Evolutionary conservation across 2,329 filamentous ascomycete species (phyloP).

Genomic region (Dothideomycetidae sp.): DNA sequence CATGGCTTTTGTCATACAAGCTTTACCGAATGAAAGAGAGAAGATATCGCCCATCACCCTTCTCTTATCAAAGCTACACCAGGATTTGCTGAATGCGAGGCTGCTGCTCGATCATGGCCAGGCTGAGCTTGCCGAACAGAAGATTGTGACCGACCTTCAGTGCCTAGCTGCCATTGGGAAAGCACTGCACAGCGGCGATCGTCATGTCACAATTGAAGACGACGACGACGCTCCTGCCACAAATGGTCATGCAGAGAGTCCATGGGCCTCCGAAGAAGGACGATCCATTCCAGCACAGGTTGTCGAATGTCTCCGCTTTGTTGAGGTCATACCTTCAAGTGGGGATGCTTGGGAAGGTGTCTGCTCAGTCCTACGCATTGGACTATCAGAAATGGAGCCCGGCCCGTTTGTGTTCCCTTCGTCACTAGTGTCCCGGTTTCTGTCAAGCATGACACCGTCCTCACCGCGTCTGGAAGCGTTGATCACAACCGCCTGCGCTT

Average conservation of each 20-base stretch:
- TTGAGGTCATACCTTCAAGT: constrained; percentile 42
- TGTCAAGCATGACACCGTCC: constrained; percentile 37
- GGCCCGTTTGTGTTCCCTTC: constrained; percentile 66
- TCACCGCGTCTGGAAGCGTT: constrained; percentile 54
- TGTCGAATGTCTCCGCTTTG: constrained; percentile 36
- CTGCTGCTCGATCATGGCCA: constrained; percentile 22
- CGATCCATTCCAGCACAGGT: constrained; percentile 38
- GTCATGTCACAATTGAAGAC: constrained; percentile 50
- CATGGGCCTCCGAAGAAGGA: constrained; percentile 38
- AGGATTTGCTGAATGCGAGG: constrained; percentile 40
- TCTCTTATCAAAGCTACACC: constrained; percentile 47
- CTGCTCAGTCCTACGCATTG: constrained; percentile 56
- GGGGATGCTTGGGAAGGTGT: constrained; percentile 58
- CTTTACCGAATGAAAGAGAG: constrained; percentile 43
- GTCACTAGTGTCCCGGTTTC: constrained; percentile 48
- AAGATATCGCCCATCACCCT: constrained; percentile 42
- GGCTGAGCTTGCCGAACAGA: constrained; percentile 28
- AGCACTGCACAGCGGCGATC: constrained; percentile 49
- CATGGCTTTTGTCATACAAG: constrained; percentile 63
- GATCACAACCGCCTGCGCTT: constrained; percentile 56
- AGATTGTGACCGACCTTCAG: constrained; percentile 43
- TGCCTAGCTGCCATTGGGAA: constrained; percentile 58
- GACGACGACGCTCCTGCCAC: constrained; percentile 22
- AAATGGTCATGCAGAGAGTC: constrained; percentile 20
- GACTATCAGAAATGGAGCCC: constrained; percentile 59